Conservation (phyloP, 306 rosid genomes). For the Acacia confusa region DNA sequence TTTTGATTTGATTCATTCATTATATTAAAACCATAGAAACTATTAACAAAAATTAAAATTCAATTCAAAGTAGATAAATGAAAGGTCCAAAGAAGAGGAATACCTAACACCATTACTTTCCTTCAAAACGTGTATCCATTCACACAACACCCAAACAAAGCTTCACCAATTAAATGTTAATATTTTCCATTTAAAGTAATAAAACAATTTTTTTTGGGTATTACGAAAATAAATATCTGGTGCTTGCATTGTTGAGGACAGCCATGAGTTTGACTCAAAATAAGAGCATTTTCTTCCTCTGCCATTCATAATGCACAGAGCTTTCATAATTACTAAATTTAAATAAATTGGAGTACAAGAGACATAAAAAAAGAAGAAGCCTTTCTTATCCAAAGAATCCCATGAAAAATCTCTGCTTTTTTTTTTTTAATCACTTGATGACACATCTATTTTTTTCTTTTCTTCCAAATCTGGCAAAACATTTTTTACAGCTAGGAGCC, state of each 20-base stretch:
- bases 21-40: slow-evolving; percentile 6
- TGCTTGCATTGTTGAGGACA: background rate
- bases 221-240: background rate
- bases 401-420: background rate
- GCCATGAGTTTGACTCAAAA: background rate
- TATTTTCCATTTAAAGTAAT: background rate
- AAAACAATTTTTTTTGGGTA: background rate
- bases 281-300: slow-evolving; percentile 2
- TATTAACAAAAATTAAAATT: background rate
- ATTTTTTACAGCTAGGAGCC: background rate
- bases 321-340: background rate
- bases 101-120: background rate
- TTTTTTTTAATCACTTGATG: background rate
- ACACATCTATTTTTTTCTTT: background rate
- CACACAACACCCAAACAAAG: background rate
- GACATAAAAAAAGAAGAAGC: background rate
- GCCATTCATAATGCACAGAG: background rate
- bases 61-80: background rate
- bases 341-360: background rate
- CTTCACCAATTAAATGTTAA: background rate
- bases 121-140: background rate
- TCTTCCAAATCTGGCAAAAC: background rate
- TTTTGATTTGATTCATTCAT: slow-evolving; percentile 7
- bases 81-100: slow-evolving; percentile 10
- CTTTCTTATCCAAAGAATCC: slow-evolving; percentile 3